These are phyloP conservation scores for Pythium chondricola DNA, from an alignment of 352 stramenopile genomes.

Conservation along the genomic window DNA sequence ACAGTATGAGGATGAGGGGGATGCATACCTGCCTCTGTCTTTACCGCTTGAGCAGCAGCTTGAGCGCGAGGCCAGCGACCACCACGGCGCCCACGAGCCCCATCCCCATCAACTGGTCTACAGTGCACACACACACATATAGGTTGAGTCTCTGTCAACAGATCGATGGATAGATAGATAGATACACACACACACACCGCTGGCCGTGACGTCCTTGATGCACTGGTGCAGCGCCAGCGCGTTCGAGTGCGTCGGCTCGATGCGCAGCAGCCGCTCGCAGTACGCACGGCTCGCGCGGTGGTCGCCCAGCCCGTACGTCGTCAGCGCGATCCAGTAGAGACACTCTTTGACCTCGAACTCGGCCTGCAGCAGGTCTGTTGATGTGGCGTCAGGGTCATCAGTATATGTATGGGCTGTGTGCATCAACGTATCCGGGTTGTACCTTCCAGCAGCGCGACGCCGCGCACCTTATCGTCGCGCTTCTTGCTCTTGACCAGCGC, in stretches of 20 bases:
- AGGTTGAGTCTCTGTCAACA: not conserved
- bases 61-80: slow-evolving; percentile 62
- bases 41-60: slow-evolving; percentile 72
- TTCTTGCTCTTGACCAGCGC: slow-evolving; percentile 73
- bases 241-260: slow-evolving; percentile 65
- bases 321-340: slow-evolving; percentile 77
- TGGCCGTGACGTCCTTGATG: slow-evolving; percentile 63
- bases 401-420: too few relatives aligned
- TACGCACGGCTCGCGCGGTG: slow-evolving; percentile 60
- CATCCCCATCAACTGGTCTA: slow-evolving; percentile 62
- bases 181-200: slow-evolving; percentile 23
- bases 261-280: slow-evolving; percentile 68
- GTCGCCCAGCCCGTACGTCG: slow-evolving; percentile 60
- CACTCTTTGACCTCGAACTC: slow-evolving; percentile 52
- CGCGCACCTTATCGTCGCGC: slow-evolving; percentile 73
- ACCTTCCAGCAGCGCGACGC: slow-evolving; percentile 69
- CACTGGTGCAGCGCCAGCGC: slow-evolving; percentile 68
- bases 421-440: too few relatives aligned
- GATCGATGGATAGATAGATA: not conserved
- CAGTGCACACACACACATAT: not conserved
- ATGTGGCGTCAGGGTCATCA: too few relatives aligned
- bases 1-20: too few relatives aligned
- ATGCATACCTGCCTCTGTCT: too few relatives aligned
- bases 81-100: slow-evolving; percentile 67
- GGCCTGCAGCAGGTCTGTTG: slow-evolving; percentile 56